Percentiles rank a stretch among this genome's conserved stretches.
phyloP scores from a whole-genome alignment of 2,329 filamentous ascomycete species.

The Helminthosporium solani region DNA sequence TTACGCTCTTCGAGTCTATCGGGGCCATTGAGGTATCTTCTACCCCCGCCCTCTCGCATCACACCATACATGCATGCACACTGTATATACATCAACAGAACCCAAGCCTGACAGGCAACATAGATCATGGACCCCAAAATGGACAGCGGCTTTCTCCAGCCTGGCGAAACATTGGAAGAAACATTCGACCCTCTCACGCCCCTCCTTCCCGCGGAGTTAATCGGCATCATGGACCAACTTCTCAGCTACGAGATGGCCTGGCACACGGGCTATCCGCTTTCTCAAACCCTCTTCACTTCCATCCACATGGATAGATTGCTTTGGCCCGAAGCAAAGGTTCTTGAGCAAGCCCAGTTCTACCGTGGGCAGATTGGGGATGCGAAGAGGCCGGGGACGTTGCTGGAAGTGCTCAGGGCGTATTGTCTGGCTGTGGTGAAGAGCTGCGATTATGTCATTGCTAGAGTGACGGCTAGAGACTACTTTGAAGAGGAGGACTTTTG shows the following conservation, averaged over 20 bases:
- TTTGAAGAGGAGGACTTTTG: constrained; percentile 99
- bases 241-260: constrained; percentile 94
- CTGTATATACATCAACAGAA: neutral
- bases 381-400: constrained; percentile 25
- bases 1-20: constrained; percentile 92
- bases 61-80: neutral
- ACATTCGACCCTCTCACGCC: constrained; percentile 71
- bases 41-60: neutral
- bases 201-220: constrained; percentile 73
- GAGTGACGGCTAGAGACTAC: constrained; percentile 79
- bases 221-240: constrained; percentile 93
- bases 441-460: constrained; percentile 74
- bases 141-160: constrained; percentile 84
- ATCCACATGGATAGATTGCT: constrained; percentile 84
- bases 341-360: constrained; percentile 67
- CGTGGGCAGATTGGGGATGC: constrained; percentile 22
- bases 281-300: constrained; percentile 91
- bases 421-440: constrained; percentile 82
- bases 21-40: constrained; percentile 68
- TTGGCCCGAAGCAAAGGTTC: constrained; percentile 63
- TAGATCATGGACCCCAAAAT: constrained; percentile 99
- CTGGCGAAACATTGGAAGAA: constrained; percentile 79
- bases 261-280: constrained; percentile 93
- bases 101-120: constrained; percentile 1
- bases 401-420: constrained; percentile 74